phyloP scores from a whole-genome alignment of 106 monocot genomes.

The Allium cepa region DNA sequence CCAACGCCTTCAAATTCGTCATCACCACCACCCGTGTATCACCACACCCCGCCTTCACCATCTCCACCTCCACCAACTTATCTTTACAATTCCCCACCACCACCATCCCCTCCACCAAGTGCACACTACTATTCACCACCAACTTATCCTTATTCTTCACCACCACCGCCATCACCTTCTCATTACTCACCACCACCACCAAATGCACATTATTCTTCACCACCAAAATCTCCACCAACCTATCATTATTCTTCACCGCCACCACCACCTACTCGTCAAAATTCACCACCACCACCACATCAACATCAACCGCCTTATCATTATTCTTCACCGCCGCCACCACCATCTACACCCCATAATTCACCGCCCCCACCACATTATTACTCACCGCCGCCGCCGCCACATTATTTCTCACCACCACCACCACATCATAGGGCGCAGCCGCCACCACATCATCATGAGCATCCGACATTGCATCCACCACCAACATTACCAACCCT shows the following conservation, averaged over 20 bases:
- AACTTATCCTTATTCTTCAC: background rate
- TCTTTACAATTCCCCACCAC: background rate
- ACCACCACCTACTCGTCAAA: too few relatives aligned
- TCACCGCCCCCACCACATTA: background rate
- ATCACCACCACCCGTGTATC: conserved; percentile 18
- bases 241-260: background rate
- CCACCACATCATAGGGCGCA: background rate
- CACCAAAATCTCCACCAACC: background rate
- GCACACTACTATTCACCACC: background rate
- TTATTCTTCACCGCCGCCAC: background rate
- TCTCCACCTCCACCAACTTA: background rate
- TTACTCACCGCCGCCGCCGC: conserved; percentile 1
- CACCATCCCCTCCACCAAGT: conserved; percentile 2
- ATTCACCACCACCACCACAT: background rate
- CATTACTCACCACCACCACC: background rate
- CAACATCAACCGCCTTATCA: background rate
- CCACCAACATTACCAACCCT: background rate
- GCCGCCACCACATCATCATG: conserved; percentile 4
- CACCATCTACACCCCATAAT: background rate
- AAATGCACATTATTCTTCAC: background rate
- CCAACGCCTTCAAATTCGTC: conserved; percentile 2
- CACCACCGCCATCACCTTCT: background rate
- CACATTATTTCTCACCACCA: conserved; percentile 3
- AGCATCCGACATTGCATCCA: background rate
- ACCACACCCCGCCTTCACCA: background rate